These are phyloP conservation scores for Tylopilus sp. DNA, from an alignment of 768 basidiomycete genomes.

Conservation along the genomic window DNA sequence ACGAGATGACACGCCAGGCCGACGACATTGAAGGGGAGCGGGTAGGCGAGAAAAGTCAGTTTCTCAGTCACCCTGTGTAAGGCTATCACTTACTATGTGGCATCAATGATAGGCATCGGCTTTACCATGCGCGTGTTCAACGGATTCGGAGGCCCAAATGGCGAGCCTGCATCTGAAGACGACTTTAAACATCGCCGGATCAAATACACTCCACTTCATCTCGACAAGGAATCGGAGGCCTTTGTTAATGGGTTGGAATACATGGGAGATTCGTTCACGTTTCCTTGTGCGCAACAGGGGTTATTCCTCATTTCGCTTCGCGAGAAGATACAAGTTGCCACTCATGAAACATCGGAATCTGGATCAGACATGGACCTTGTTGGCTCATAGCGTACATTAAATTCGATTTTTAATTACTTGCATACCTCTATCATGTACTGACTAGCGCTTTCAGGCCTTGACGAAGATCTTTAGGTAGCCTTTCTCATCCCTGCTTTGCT, in stretches of 20 bases:
- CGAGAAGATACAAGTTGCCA: slow-evolving; percentile 43
- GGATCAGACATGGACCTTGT: slow-evolving; percentile 27
- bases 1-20: slow-evolving; percentile 29
- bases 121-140: slow-evolving; percentile 55
- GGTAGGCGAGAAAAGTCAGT: slow-evolving; percentile 31
- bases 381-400: slow-evolving; percentile 3
- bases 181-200: slow-evolving; percentile 31
- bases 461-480: background rate
- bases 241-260: slow-evolving; percentile 61
- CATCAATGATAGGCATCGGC: slow-evolving; percentile 45
- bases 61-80: background rate
- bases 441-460: slow-evolving; percentile 3
- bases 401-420: slow-evolving; percentile 3
- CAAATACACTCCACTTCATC: slow-evolving; percentile 59
- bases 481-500: slow-evolving; percentile 42
- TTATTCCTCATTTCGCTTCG: slow-evolving; percentile 64
- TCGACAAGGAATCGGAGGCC: slow-evolving; percentile 57
- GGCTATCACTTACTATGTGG: background rate
- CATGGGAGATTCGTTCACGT: slow-evolving; percentile 63
- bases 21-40: slow-evolving; percentile 33
- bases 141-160: slow-evolving; percentile 31
- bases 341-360: slow-evolving; percentile 20
- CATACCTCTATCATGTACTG: slow-evolving; percentile 13
- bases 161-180: slow-evolving; percentile 32
- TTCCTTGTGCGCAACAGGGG: slow-evolving; percentile 60